Evolutionary conservation across 2,329 filamentous ascomycete species (phyloP).

Genomic region (Uncinocarpus reesii): DNA sequence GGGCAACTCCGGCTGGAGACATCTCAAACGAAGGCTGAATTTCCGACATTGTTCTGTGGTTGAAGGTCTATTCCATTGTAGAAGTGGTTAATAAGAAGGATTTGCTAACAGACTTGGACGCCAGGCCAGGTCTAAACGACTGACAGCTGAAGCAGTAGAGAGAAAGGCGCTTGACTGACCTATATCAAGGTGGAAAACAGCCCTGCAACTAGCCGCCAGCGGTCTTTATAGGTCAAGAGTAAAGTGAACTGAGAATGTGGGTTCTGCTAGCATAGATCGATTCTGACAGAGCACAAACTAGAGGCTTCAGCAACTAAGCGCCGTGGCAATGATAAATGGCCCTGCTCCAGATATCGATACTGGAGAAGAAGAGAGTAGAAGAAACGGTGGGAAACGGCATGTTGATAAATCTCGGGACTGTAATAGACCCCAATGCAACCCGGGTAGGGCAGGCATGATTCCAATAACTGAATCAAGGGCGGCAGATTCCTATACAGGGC

Average conservation of each 20-base stretch:
- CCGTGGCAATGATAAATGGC: constrained; percentile 3
- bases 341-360: background rate
- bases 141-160: background rate
- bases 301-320: background rate
- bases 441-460: constrained; percentile 17
- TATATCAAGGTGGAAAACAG: background rate
- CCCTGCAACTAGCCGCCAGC: background rate
- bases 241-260: background rate
- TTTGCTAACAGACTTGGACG: background rate
- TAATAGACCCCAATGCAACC: background rate
- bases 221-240: constrained; percentile 1
- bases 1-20: constrained; percentile 28
- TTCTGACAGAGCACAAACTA: background rate
- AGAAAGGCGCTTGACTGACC: constrained; percentile 1
- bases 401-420: background rate
- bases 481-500: constrained; percentile 14
- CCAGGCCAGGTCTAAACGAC: background rate
- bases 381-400: background rate
- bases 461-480: constrained; percentile 4
- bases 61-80: too few relatives aligned
- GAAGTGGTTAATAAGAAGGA: background rate
- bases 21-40: constrained; percentile 9
- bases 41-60: constrained; percentile 7
- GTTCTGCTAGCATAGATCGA: background rate
- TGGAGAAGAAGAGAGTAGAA: constrained; percentile 4